Evolutionary conservation across 768 basidiomycete genomes (phyloP).

Genomic region (Strobilomyces dryophilus): DNA sequence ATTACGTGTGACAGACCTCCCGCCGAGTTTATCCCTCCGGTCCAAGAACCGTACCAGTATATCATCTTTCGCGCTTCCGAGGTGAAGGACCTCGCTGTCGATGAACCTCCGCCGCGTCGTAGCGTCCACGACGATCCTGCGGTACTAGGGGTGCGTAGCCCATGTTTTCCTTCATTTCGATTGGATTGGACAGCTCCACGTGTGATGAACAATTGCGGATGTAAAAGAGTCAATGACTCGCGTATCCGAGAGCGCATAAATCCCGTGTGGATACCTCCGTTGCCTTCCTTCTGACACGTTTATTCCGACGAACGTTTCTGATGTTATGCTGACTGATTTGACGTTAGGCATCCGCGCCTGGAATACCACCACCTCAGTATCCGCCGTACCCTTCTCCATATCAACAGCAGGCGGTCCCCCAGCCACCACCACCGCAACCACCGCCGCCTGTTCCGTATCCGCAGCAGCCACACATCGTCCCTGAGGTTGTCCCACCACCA

Average conservation of each 20-base stretch:
- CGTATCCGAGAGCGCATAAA: constrained; percentile 43
- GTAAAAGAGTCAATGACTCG: constrained; percentile 37
- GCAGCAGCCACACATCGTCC: constrained; percentile 24
- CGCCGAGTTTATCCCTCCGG: constrained; percentile 77
- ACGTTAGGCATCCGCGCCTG: constrained; percentile 47
- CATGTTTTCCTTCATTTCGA: not conserved
- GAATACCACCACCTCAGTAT: constrained; percentile 29
- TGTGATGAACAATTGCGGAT: constrained; percentile 45
- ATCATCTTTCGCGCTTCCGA: constrained; percentile 90
- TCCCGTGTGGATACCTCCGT: constrained; percentile 50
- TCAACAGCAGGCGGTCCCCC: constrained; percentile 29
- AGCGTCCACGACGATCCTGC: constrained; percentile 84
- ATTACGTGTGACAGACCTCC: constrained; percentile 49
- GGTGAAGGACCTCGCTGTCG: constrained; percentile 85
- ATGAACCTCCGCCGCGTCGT: constrained; percentile 54
- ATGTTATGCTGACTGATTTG: constrained; percentile 7
- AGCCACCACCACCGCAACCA: constrained; percentile 29
- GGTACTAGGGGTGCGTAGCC: constrained; percentile 65
- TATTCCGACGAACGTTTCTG: not conserved
- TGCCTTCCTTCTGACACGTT: constrained; percentile 54
- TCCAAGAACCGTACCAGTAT: constrained; percentile 80
- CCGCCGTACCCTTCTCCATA: constrained; percentile 29
- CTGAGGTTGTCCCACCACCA: constrained; percentile 24
- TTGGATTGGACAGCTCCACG: not conserved
- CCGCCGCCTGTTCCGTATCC: constrained; percentile 27